Evolutionary conservation across 345 rosid species (phyloP).

Genomic region (Balakata baccata): DNA sequence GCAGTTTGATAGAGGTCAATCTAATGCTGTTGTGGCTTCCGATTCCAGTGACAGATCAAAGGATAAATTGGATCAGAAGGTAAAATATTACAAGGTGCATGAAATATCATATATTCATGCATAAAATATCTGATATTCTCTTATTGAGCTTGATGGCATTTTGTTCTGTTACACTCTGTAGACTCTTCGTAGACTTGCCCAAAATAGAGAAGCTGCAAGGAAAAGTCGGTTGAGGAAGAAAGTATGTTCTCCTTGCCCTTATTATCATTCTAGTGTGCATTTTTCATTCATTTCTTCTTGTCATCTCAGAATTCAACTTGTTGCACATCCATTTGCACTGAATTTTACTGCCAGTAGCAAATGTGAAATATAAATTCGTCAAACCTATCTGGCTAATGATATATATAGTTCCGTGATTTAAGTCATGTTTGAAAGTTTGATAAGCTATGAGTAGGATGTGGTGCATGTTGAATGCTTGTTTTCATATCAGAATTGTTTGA

Average conservation of each 20-base stretch:
- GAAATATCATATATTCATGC: slow-evolving; percentile 9
- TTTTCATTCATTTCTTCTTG: neutral
- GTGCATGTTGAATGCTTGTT: neutral
- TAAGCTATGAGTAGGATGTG: neutral
- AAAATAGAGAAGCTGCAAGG: slow-evolving; percentile 97
- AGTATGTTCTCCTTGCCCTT: slow-evolving; percentile 36
- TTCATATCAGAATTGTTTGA: neutral
- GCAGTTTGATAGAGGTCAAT: slow-evolving; percentile 69
- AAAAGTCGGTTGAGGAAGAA: slow-evolving; percentile 94
- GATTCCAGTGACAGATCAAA: slow-evolving; percentile 96
- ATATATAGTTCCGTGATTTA: neutral
- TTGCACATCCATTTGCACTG: neutral
- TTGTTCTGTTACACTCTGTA: slow-evolving; percentile 39
- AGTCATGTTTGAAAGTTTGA: neutral
- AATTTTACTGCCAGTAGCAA: neutral
- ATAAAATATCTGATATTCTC: slow-evolving; percentile 7
- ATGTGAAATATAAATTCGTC: neutral
- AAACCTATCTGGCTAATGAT: neutral
- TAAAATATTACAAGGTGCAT: slow-evolving; percentile 21
- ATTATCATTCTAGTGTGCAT: neutral
- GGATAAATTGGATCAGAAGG: slow-evolving; percentile 95
- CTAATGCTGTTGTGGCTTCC: slow-evolving; percentile 47
- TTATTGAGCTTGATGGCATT: slow-evolving; percentile 17
- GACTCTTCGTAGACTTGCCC: slow-evolving; percentile 97
- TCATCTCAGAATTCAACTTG: too few species aligned